Conservation (phyloP, 768 basidiomycete genomes). For the Pleurotus djamor region DNA sequence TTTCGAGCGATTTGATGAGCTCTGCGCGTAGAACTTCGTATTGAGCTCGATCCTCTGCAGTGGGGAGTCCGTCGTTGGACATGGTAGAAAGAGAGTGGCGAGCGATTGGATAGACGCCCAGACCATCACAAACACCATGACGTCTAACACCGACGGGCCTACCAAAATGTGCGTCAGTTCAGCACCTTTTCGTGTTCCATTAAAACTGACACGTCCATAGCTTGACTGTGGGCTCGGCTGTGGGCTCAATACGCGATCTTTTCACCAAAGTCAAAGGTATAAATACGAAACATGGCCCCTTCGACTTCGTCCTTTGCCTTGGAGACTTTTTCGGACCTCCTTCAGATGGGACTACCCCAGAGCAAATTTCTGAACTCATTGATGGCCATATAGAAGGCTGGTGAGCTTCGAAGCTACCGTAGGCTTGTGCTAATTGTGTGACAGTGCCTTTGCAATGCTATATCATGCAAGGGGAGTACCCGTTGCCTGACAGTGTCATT, state of each 20-base stretch:
- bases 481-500: conserved; percentile 70
- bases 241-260: conserved; percentile 71
- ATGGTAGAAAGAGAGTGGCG: background rate
- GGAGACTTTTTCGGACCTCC: conserved; percentile 85
- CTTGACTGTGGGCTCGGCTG: conserved; percentile 79
- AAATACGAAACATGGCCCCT: conserved; percentile 91
- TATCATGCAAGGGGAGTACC: conserved; percentile 84
- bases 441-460: conserved; percentile 88
- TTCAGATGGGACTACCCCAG: conserved; percentile 25
- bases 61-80: conserved; percentile 21
- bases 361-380: conserved; percentile 60
- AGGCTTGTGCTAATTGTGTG: conserved; percentile 13
- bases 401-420: conserved; percentile 9
- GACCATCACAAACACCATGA: background rate
- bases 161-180: background rate
- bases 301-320: conserved; percentile 76
- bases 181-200: background rate
- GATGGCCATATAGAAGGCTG: conserved; percentile 67
- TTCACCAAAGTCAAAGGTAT: conserved; percentile 81
- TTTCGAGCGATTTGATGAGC: conserved; percentile 67
- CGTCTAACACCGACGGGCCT: background rate
- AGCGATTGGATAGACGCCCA: background rate
- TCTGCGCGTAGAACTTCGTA: conserved; percentile 78
- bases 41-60: conserved; percentile 65
- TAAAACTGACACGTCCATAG: conserved; percentile 18